A percentile compares a stretch with the other conserved stretches of the same genome.
These are phyloP conservation scores for Chenopodium berlandieri DNA, from an alignment of 148 eudicot genomes.

Conservation along the genomic window DNA sequence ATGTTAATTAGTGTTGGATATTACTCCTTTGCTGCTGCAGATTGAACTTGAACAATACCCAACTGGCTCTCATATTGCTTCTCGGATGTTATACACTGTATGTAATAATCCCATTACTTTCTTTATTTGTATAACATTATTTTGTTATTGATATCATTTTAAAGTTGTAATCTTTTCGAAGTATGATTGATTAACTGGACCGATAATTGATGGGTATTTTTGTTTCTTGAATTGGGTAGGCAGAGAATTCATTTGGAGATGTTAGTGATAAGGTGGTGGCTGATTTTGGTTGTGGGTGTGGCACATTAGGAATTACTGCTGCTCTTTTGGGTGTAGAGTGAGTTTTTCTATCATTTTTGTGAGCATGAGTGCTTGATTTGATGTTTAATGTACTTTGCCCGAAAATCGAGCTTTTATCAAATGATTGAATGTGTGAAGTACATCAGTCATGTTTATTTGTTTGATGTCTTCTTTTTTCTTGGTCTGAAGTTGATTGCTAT, in stretches of 20 bases:
- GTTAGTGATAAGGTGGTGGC: slow-evolving; percentile 74
- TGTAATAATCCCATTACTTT: not conserved
- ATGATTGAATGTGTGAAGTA: not conserved
- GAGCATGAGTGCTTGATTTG: slow-evolving; percentile 1
- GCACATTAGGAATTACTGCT: slow-evolving; percentile 91
- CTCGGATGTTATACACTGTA: no score
- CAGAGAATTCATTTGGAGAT: slow-evolving; percentile 93
- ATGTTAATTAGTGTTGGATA: not conserved
- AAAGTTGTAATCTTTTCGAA: not conserved
- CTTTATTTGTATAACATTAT: not conserved
- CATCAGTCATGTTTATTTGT: slow-evolving; percentile 7
- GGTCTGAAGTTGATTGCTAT: slow-evolving; percentile 26
- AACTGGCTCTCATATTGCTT: slow-evolving; percentile 96
- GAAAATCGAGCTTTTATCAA: not conserved
- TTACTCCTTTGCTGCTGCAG: slow-evolving; percentile 39
- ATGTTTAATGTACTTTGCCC: not conserved
- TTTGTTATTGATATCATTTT: not conserved
- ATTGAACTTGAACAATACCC: slow-evolving; percentile 97
- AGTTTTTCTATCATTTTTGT: slow-evolving; percentile 27
- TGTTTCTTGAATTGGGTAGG: slow-evolving; percentile 43
- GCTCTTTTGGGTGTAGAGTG: slow-evolving; percentile 86
- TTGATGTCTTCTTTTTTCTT: not conserved
- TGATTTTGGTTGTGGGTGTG: slow-evolving; percentile 99
- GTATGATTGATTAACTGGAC: not conserved
- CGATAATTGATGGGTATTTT: slow-evolving; percentile 24